Conservation (phyloP, 805 yeast species). For the Ogataea minuta region DNA sequence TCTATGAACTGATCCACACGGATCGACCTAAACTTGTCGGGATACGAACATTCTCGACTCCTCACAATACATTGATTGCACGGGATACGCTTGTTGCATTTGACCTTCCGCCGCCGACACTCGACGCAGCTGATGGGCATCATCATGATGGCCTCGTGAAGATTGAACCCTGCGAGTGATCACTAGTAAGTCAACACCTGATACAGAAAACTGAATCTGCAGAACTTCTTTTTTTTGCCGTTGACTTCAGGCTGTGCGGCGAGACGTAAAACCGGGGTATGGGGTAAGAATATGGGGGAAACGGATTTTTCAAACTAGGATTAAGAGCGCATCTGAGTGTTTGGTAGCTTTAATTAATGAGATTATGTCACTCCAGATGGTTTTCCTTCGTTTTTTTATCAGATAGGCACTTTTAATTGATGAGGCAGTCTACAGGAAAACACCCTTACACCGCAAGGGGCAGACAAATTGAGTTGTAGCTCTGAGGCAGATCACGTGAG, state of each 20-base stretch:
- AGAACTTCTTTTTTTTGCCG: not conserved
- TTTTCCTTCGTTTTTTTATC: too few species aligned
- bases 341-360: too few species aligned
- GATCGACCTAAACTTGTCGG: constrained; percentile 46
- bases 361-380: too few species aligned
- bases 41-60: constrained; percentile 42
- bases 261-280: constrained; percentile 9
- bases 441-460: not conserved
- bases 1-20: constrained; percentile 28
- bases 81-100: constrained; percentile 38
- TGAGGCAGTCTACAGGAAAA: not conserved
- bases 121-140: constrained; percentile 35
- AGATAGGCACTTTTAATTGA: too few species aligned
- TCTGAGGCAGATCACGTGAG: constrained; percentile 8
- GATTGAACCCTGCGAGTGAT: not conserved
- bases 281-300: not conserved
- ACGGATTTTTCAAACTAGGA: not conserved
- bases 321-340: not conserved
- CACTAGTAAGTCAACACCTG: not conserved
- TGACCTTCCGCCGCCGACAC: constrained; percentile 36
- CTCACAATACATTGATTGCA: constrained; percentile 45
- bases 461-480: not conserved
- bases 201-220: not conserved
- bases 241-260: constrained; percentile 8
- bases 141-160: constrained; percentile 18